phyloP scores from a whole-genome alignment of 2,329 filamentous ascomycete species.

The Cladophialophora bantiana region DNA sequence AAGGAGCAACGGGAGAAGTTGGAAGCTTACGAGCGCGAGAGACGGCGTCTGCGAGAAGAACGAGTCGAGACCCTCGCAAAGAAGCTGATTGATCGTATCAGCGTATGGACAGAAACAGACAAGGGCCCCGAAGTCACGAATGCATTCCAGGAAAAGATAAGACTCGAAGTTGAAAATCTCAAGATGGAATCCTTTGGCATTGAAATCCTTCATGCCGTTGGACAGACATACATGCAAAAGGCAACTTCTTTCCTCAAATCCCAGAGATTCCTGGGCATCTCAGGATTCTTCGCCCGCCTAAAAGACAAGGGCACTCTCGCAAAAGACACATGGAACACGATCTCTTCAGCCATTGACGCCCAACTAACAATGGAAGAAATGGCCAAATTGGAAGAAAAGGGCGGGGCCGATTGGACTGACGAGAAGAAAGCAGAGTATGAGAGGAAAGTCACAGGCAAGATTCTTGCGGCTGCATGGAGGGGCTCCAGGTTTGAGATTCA shows the following conservation, averaged over 20 bases:
- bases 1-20: constrained; percentile 95
- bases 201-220: constrained; percentile 94
- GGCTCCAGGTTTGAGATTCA: constrained; percentile 98
- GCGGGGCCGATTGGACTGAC: constrained; percentile 97
- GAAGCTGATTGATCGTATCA: constrained; percentile 88
- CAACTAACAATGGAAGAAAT: constrained; percentile 99
- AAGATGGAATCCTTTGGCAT: constrained; percentile 99
- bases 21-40: constrained; percentile 84
- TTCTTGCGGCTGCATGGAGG: constrained; percentile 93
- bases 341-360: constrained; percentile 92
- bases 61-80: constrained; percentile 82
- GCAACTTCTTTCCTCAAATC: constrained; percentile 86
- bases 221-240: constrained; percentile 87
- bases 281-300: constrained; percentile 89
- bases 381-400: constrained; percentile 92
- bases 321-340: constrained; percentile 98
- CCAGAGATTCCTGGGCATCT: constrained; percentile 95
- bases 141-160: constrained; percentile 93
- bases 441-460: constrained; percentile 95
- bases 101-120: constrained; percentile 97
- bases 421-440: constrained; percentile 97
- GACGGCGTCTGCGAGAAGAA: constrained; percentile 82
- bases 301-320: constrained; percentile 97
- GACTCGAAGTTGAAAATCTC: constrained; percentile 92
- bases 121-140: constrained; percentile 82